Percentiles rank a stretch among this genome's conserved stretches.
Conservation (phyloP, 768 basidiomycete genomes). For the Kockovaella imperatae region DNA sequence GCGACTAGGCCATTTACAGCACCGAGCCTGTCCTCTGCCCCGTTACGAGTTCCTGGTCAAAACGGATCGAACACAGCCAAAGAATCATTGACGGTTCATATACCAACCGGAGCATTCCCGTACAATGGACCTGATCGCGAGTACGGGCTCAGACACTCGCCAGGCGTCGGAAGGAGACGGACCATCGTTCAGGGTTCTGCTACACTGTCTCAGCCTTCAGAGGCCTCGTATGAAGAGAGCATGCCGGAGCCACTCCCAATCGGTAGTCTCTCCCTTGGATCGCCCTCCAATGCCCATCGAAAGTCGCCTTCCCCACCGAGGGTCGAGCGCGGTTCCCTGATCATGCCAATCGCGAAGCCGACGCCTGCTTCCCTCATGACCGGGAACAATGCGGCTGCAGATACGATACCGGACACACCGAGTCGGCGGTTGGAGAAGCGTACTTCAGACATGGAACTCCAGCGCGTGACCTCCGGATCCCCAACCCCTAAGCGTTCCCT, state of each 20-base stretch:
- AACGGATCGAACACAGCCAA: not conserved
- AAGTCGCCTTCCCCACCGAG: not conserved
- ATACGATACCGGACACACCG: not conserved
- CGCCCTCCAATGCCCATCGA: not conserved
- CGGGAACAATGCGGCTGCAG: too few relatives aligned
- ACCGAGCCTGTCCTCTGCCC: not conserved
- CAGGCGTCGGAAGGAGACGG: not conserved
- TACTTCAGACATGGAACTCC: not conserved
- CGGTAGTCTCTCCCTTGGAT: not conserved
- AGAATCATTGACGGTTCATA: not conserved
- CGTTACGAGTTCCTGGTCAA: not conserved
- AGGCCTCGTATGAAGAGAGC: not conserved
- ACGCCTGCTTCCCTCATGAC: too few relatives aligned
- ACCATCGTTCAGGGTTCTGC: not conserved
- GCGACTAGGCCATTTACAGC: not conserved
- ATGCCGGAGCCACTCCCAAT: not conserved
- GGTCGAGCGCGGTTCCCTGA: not conserved
- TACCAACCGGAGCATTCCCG: not conserved
- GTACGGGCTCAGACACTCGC: not conserved
- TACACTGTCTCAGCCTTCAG: not conserved
- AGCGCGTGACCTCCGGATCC: conserved; percentile 14
- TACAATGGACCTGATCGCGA: too few relatives aligned
- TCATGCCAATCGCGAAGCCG: not conserved
- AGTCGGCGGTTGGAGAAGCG: not conserved
- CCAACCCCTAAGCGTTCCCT: conserved; percentile 23